Evolutionary conservation across 208 protist genomes (phyloP).

Genomic region (Acanthamoeba healyi): DNA sequence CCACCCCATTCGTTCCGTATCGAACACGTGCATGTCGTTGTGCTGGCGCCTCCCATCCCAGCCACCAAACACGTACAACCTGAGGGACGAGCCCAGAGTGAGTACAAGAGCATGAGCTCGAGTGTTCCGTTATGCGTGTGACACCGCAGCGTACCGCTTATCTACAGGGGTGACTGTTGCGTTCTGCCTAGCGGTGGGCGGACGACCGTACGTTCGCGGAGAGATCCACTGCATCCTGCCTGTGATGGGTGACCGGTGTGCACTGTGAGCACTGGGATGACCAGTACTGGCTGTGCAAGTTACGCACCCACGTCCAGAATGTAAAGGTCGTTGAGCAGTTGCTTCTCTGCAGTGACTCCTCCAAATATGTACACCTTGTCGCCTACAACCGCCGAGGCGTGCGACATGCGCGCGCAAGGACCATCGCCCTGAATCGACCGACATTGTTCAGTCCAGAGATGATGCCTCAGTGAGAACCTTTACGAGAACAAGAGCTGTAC

Average conservation of each 20-base stretch:
- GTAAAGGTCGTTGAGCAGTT: slow-evolving; percentile 59
- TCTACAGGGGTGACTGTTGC: slow-evolving; percentile 61
- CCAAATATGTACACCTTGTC: slow-evolving; percentile 72
- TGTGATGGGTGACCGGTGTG: background rate
- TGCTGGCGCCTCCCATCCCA: slow-evolving; percentile 71
- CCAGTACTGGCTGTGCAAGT: background rate
- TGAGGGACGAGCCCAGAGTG: too few relatives aligned
- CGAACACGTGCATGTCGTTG: slow-evolving; percentile 73
- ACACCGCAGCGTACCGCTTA: background rate
- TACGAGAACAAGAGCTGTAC: too few relatives aligned
- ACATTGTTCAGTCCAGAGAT: too few relatives aligned
- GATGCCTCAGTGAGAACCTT: too few relatives aligned
- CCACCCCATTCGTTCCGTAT: slow-evolving; percentile 43
- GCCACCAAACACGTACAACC: slow-evolving; percentile 70
- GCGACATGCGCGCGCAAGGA: slow-evolving; percentile 40
- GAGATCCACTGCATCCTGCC: slow-evolving; percentile 44
- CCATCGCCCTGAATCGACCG: background rate
- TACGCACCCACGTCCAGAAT: slow-evolving; percentile 55
- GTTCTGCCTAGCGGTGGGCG: slow-evolving; percentile 67
- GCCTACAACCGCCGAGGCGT: slow-evolving; percentile 53
- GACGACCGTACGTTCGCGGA: background rate
- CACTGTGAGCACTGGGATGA: too few relatives aligned
- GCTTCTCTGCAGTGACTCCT: slow-evolving; percentile 47
- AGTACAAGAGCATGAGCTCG: background rate
- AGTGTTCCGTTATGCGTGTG: background rate